phyloP scores from a whole-genome alignment of 2,329 filamentous ascomycete species.

The Cladosporium halotolerans region DNA sequence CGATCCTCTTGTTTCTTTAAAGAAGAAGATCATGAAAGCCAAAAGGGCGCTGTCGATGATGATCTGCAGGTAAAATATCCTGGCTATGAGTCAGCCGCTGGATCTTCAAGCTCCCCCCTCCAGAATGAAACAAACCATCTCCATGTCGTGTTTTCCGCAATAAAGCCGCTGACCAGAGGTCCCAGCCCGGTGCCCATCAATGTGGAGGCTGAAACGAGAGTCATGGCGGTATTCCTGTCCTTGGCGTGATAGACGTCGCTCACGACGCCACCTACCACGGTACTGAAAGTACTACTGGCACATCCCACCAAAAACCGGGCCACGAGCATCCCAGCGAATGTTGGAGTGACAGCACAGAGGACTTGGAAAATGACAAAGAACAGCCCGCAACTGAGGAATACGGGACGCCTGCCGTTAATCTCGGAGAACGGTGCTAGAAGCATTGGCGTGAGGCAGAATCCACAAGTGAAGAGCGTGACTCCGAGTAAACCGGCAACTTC shows the following conservation, averaged over 20 bases:
- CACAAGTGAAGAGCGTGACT: conserved; percentile 74
- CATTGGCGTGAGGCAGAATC: conserved; percentile 82
- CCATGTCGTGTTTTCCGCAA: conserved; percentile 64
- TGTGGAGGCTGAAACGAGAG: conserved; percentile 73
- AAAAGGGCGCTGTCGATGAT: conserved; percentile 63
- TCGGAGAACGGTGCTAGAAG: conserved; percentile 80
- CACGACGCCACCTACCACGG: conserved; percentile 85
- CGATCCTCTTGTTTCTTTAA: conserved; percentile 75
- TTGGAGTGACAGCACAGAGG: conserved; percentile 64
- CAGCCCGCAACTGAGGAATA: conserved; percentile 68
- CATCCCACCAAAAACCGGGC: conserved; percentile 70
- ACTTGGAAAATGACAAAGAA: conserved; percentile 67
- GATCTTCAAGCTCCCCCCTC: no score
- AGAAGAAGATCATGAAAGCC: conserved; percentile 58
- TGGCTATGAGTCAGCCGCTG: no score
- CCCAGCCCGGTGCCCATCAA: conserved; percentile 74
- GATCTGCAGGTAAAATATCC: conserved; percentile 78
- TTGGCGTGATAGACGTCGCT: conserved; percentile 76
- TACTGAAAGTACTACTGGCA: conserved; percentile 74
- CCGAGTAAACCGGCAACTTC: conserved; percentile 62
- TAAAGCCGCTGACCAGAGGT: conserved; percentile 63
- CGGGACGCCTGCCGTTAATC: conserved; percentile 77
- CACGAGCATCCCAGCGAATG: conserved; percentile 66
- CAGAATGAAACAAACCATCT: conserved; percentile 50
- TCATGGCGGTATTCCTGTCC: conserved; percentile 83